phyloP scores from a whole-genome alignment of 768 basidiomycete species.

The Macrolepiota albuminosa region DNA sequence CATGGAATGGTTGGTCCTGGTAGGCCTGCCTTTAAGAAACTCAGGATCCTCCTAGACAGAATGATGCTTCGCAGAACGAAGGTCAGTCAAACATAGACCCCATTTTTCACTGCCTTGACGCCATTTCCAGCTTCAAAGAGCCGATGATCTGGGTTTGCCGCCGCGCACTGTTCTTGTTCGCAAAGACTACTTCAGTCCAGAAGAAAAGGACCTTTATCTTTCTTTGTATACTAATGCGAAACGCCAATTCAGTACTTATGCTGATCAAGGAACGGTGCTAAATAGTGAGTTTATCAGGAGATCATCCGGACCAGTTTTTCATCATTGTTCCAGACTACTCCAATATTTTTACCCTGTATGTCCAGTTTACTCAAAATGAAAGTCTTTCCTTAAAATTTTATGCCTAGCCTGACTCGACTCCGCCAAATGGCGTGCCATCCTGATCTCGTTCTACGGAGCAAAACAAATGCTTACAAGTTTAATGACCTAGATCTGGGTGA shows the following conservation, averaged over 20 bases:
- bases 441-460: constrained; percentile 87
- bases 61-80: constrained; percentile 96
- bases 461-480: constrained; percentile 66
- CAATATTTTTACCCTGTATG: constrained; percentile 80
- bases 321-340: constrained; percentile 61
- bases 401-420: constrained; percentile 82
- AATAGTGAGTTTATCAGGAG: constrained; percentile 62
- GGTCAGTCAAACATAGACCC: constrained; percentile 27
- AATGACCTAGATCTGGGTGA: constrained; percentile 56
- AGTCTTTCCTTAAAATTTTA: constrained; percentile 11
- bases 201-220: constrained; percentile 93
- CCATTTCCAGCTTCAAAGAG: constrained; percentile 70
- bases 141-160: constrained; percentile 93
- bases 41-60: constrained; percentile 81
- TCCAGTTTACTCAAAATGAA: not conserved
- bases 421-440: constrained; percentile 94
- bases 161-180: constrained; percentile 88
- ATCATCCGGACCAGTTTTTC: not conserved
- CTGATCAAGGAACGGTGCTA: constrained; percentile 84
- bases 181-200: constrained; percentile 89
- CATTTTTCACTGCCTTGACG: not conserved
- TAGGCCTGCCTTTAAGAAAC: constrained; percentile 81
- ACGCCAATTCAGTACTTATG: constrained; percentile 86
- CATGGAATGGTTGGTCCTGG: constrained; percentile 82
- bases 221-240: constrained; percentile 92